Percentiles rank a stretch among this genome's conserved stretches.
These are phyloP conservation scores for Aureobasidium vineae DNA, from an alignment of 2,329 filamentous ascomycete genomes.

Conservation along the genomic window DNA sequence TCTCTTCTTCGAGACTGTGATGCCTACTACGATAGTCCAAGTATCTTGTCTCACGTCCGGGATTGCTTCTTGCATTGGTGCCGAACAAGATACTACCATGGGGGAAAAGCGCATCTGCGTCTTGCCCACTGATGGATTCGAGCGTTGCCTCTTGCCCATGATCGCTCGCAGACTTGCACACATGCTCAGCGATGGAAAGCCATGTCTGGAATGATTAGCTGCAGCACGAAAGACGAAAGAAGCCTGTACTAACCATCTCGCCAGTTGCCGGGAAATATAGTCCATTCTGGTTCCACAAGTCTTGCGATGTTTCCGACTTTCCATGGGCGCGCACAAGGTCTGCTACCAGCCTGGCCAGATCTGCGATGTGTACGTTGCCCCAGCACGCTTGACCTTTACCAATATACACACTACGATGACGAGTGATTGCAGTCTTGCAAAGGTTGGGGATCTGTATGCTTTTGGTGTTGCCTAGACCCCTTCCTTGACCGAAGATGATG, in stretches of 20 bases:
- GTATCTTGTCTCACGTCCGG: too few species aligned
- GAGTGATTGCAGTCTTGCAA: constrained; percentile 51
- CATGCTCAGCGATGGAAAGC: too few species aligned
- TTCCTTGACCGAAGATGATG: constrained; percentile 55
- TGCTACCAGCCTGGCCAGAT: constrained; percentile 58
- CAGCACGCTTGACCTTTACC: constrained; percentile 57
- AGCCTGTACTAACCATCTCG: constrained; percentile 34
- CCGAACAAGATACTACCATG: too few species aligned
- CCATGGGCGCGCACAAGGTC: constrained; percentile 44
- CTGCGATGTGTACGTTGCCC: constrained; percentile 60
- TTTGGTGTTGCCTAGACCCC: constrained; percentile 55
- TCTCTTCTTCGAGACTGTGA: too few species aligned
- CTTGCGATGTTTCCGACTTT: background rate
- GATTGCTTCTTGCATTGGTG: too few species aligned
- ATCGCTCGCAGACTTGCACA: too few species aligned
- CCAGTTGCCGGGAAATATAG: background rate
- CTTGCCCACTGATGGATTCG: too few species aligned
- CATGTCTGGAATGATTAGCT: too few species aligned
- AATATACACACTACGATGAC: constrained; percentile 55
- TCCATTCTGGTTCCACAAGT: background rate
- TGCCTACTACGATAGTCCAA: too few species aligned
- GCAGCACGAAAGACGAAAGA: too few species aligned
- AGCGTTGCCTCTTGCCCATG: too few species aligned
- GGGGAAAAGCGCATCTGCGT: too few species aligned
- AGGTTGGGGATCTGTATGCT: constrained; percentile 60